These are phyloP conservation scores for Luzula sylvatica DNA, from an alignment of 176 grass and related monocot genomes.

Conservation along the genomic window DNA sequence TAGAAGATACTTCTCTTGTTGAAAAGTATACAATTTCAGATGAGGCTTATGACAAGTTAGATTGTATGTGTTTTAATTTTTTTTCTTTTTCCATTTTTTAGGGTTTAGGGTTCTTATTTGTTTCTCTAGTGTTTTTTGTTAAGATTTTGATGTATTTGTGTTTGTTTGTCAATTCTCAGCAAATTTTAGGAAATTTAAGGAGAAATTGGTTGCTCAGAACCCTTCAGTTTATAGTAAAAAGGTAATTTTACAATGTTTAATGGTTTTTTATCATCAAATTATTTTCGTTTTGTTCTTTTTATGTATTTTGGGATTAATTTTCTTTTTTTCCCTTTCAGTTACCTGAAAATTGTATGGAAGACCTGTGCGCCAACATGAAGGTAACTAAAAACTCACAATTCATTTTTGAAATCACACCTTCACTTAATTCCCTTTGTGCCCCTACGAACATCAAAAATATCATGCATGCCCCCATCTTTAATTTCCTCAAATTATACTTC, in stretches of 20 bases:
- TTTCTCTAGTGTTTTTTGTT: neutral
- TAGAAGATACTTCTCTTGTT: slow-evolving; percentile 93
- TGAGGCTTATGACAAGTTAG: slow-evolving; percentile 75
- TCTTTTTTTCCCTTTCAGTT: slow-evolving; percentile 22
- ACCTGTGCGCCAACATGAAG: slow-evolving; percentile 75
- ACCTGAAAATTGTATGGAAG: slow-evolving; percentile 53
- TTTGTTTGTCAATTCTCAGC: slow-evolving; percentile 32
- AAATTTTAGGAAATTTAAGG: slow-evolving; percentile 88
- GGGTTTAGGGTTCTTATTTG: neutral
- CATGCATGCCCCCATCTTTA: too few species aligned
- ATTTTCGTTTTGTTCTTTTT: too few species aligned
- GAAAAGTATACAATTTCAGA: slow-evolving; percentile 92
- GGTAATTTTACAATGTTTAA: slow-evolving; percentile 23
- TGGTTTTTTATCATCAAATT: too few species aligned
- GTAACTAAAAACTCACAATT: slow-evolving; percentile 10
- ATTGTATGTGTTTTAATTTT: slow-evolving; percentile 35
- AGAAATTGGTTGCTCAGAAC: slow-evolving; percentile 61
- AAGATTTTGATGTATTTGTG: neutral
- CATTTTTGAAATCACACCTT: neutral
- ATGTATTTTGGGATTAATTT: neutral
- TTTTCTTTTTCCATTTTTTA: neutral
- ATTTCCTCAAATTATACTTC: too few species aligned
- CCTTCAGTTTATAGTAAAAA: slow-evolving; percentile 37
- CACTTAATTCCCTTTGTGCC: too few species aligned
- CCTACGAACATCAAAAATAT: too few species aligned